Conservation (phyloP, 805 yeast genomes). For the Metschnikowia proteae region DNA sequence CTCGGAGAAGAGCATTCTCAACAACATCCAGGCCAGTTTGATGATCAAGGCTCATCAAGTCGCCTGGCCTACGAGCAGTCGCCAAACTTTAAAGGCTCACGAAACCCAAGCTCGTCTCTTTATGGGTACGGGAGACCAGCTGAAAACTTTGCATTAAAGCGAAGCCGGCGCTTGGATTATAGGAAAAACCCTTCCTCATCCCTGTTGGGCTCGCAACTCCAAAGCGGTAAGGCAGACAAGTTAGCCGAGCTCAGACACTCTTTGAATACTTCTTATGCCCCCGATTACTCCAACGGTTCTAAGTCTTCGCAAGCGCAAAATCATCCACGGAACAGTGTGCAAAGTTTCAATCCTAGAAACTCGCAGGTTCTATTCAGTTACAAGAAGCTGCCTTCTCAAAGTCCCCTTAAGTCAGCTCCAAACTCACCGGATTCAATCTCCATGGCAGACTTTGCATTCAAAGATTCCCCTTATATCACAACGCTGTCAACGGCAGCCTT, state of each 20-base stretch:
- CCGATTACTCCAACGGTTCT: neutral
- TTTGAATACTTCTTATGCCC: neutral
- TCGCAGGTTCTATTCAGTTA: constrained; percentile 37
- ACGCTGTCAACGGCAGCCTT: constrained; percentile 10
- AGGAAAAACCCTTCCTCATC: constrained; percentile 24
- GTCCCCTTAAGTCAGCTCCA: constrained; percentile 1
- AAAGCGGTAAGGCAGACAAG: constrained; percentile 23
- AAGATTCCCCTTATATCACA: constrained; percentile 24
- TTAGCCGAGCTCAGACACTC: constrained; percentile 24
- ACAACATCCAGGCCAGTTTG: neutral
- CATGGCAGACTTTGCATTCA: constrained; percentile 6
- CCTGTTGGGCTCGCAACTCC: constrained; percentile 26
- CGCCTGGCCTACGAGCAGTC: neutral
- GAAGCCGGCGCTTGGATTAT: constrained; percentile 41
- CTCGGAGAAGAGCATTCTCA: constrained; percentile 17
- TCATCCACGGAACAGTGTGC: constrained; percentile 8
- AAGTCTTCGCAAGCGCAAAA: neutral
- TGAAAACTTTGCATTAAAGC: constrained; percentile 29
- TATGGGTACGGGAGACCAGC: neutral
- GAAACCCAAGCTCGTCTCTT: neutral
- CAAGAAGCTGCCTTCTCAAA: constrained; percentile 16
- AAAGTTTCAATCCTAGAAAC: constrained; percentile 22
- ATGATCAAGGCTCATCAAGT: neutral
- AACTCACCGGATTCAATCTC: neutral
- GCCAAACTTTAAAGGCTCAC: neutral